Base-by-base conservation (phyloP, 2,329 filamentous ascomycete species). In the Pseudomassariella vexata region DNA sequence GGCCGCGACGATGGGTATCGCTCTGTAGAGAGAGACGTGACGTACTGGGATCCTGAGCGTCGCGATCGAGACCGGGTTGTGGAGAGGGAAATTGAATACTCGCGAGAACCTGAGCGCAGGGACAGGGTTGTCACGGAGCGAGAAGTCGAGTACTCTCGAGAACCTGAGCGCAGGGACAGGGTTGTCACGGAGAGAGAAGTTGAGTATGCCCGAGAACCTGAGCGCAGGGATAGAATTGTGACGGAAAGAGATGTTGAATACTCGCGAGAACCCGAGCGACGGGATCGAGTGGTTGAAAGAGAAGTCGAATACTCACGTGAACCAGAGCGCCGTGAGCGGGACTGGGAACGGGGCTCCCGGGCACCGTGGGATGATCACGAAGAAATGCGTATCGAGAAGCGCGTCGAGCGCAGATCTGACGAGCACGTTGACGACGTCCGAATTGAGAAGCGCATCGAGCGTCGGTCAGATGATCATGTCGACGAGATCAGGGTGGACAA, bases 361-460 rank as follows among this genome's bases (percentile, higher is more conserved):
- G 36, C 53, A 18, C 44, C 47, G 5, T 56, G 49, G 48, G 48
- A 55, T 18, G 59, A 60, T 18, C 28, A 65, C 22, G 53, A 48
- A 26, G 66, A 68, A 15, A 52, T 66, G 22, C 59, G 60, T 8
- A 37, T 65, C 24, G 64, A 68, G 36, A 62, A 59, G 36, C 57
- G 62, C 9, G 36, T 66, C 24, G 55, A 61, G 34, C 59, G 55
- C 35, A 55, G 58, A 16, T 24, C 24, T 10, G 32, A 34, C 12
- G 66, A 66, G 31, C 73, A 78, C 16, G 44, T 77, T 21, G 66
- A 68, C 33, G 55, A 77, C 39, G 35, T 37, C 3, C 30, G 35
- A 6, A 71, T 78, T 44, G 70, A 69, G 44, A 68, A 68, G 32
- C 60, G 61, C 11, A 46, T 54, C 17, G 42, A 48, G 20, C 41